Base-by-base conservation (phyloP, 805 yeast genomes). In the Metschnikowia similis region DNA sequence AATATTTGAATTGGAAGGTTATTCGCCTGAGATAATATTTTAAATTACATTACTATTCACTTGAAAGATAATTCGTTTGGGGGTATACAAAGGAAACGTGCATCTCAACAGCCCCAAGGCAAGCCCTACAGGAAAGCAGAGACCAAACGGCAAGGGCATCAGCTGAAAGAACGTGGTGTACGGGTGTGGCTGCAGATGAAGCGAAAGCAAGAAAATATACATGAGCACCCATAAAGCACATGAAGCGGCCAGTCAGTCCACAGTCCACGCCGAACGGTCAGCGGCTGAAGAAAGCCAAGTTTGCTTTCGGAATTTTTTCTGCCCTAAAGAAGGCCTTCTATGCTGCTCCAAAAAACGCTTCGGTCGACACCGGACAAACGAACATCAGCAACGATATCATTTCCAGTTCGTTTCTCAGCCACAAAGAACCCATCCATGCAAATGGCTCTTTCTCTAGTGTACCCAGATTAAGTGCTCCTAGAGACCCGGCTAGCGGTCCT, bases 201-300 rank as follows among this genome's bases (percentile, higher is more conserved):
- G 46, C 46, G 46, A 43, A 43, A 43, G 46, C 40, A 43, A 43
- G 46, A 43, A 43, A 43, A 43, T 35, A 27, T 35, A 11, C 40
- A 35, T 27, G 8, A 26, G 17, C 8, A 26, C 34, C 28, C 29
- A 13, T 11, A 4, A 21, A 16, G 36, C 35, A 27, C 35, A 57
- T 57, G 60, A 57, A 57, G 37, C 55, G 60, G 40, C 49, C 59
- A 9, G 52, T 45, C 21, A 55, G 60, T 35, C 56, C 59, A n/a
- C 50, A 51, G 21, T 39, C 54, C n/a, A 46, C 48, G 31, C 28
- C 49, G 13, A 47, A 47, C 27, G 41, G 28, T 13, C 47, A 40
- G 14, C 48, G 50, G 17, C 45, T 34, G 41, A 56, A 54, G 38
- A 53, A 54, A 50, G 41, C 55, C 27, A 49, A 45, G 46, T 47